Percentiles rank a stretch among this genome's conserved stretches.
These are phyloP conservation scores for Periconia sp. DNA, from an alignment of 2,329 filamentous ascomycete genomes.

Conservation along the genomic window DNA sequence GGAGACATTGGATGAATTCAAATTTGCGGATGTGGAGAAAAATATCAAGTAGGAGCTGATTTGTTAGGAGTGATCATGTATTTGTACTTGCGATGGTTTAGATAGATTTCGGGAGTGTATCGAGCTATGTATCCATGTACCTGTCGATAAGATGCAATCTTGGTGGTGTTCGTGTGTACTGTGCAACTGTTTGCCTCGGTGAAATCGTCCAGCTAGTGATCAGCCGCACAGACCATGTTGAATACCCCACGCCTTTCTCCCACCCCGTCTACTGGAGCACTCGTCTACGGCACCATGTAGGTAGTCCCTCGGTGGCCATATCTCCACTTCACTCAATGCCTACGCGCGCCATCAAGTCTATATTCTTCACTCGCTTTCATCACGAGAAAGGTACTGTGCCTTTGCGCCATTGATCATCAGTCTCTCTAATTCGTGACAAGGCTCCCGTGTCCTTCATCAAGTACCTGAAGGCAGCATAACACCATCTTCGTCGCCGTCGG, in stretches of 20 bases:
- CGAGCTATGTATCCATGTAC: neutral
- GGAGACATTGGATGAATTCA: constrained; percentile 4
- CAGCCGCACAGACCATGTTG: too few species aligned
- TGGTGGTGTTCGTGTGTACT: neutral
- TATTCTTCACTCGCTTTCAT: constrained; percentile 70
- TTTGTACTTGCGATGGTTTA: neutral
- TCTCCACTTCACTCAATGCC: constrained; percentile 26
- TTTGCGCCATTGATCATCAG: neutral
- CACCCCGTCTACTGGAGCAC: too few species aligned
- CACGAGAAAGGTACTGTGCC: constrained; percentile 49
- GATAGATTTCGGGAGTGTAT: neutral
- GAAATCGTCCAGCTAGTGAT: too few species aligned
- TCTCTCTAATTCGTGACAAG: constrained; percentile 40
- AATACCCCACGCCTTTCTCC: too few species aligned
- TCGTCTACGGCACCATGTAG: too few species aligned
- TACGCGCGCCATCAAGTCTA: constrained; percentile 57
- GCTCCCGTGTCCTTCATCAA: constrained; percentile 65
- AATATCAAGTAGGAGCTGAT: neutral
- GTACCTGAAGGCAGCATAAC: constrained; percentile 63
- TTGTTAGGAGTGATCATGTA: neutral
- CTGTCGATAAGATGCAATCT: neutral
- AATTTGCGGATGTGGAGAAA: neutral
- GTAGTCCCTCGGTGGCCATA: too few species aligned
- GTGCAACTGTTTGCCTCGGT: too few species aligned
- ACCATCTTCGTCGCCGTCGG: constrained; percentile 42